Percentiles rank a stretch among this genome's conserved stretches.
These are phyloP conservation scores for Schizothecium vesticola DNA, from an alignment of 495 filamentous ascomycete genomes.

Conservation along the genomic window DNA sequence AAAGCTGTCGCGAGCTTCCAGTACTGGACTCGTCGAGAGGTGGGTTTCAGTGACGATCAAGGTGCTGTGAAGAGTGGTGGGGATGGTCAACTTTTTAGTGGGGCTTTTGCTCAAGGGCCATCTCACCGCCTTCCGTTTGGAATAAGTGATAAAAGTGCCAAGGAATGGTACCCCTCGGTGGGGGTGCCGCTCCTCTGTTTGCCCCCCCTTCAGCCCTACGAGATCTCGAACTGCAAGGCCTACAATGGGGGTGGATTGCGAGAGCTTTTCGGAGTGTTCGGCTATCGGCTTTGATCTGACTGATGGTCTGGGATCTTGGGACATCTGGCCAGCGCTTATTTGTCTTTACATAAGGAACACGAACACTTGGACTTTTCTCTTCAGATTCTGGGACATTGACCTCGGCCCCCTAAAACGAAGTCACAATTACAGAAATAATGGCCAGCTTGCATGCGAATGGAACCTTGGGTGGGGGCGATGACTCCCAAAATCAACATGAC, in stretches of 20 bases:
- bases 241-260: background rate
- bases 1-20: background rate
- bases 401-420: background rate
- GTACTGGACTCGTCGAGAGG: background rate
- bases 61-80: background rate
- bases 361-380: too few species aligned
- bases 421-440: background rate
- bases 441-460: background rate
- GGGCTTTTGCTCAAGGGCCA: constrained; percentile 6
- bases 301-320: background rate
- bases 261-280: background rate
- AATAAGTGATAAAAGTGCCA: background rate
- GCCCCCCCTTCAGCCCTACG: constrained; percentile 19
- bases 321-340: background rate
- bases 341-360: too few species aligned
- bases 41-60: background rate
- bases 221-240: background rate
- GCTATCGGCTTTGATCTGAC: background rate
- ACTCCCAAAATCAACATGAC: too few species aligned
- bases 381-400: background rate
- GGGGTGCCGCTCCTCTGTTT: constrained; percentile 4
- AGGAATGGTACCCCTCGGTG: constrained; percentile 1
- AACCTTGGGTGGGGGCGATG: background rate
- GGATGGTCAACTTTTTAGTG: constrained; percentile 29
- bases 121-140: constrained; percentile 20